Evolutionary conservation across 1,284 basidiomycete genomes (phyloP).

Genomic region (Austropuccinia psidii): DNA sequence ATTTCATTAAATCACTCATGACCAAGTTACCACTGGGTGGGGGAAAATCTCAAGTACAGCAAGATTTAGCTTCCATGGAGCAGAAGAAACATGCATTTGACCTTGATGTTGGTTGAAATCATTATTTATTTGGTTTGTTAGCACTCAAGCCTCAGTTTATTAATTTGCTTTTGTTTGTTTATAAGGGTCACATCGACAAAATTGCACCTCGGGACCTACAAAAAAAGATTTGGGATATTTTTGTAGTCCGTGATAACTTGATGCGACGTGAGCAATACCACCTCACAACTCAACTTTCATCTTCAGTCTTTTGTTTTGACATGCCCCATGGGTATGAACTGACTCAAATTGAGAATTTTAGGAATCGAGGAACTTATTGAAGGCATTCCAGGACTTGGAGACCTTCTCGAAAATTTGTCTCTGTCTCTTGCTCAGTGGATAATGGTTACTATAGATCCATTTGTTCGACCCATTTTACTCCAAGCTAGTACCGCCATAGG

Average conservation of each 20-base stretch:
- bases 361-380: conserved; percentile 33
- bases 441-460: conserved; percentile 33
- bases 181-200: conserved; percentile 53
- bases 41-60: conserved; percentile 39
- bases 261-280: conserved; percentile 19
- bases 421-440: conserved; percentile 30
- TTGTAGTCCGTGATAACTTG: conserved; percentile 72
- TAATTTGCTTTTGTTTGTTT: conserved; percentile 48
- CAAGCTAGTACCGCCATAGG: conserved; percentile 34
- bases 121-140: conserved; percentile 44
- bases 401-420: conserved; percentile 21
- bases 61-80: conserved; percentile 47
- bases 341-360: background rate
- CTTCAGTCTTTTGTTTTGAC: background rate
- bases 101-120: conserved; percentile 52
- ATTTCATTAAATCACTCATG: conserved; percentile 41
- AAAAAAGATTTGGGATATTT: conserved; percentile 70
- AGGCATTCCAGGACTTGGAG: conserved; percentile 23
- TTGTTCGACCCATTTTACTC: conserved; percentile 22
- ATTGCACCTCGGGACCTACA: conserved; percentile 86
- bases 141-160: conserved; percentile 62
- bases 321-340: no score
- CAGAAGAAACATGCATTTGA: conserved; percentile 56
- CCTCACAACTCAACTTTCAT: background rate
- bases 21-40: conserved; percentile 26